Evolutionary conservation across 768 basidiomycete genomes (phyloP).

Genomic region (Hebeloma cylindrosporum): DNA sequence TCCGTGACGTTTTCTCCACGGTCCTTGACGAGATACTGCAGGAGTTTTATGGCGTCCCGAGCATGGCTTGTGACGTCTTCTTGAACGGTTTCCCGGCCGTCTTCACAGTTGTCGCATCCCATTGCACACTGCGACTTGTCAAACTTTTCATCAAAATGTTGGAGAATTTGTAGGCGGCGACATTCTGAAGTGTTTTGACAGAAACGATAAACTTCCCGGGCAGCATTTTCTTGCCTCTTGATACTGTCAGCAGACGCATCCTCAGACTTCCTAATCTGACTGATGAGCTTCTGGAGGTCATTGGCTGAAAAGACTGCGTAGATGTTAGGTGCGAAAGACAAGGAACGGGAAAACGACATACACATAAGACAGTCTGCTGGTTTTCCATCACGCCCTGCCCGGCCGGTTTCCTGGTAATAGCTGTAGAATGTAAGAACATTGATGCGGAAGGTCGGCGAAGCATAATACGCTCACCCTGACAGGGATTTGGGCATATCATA

Average conservation of each 20-base stretch:
- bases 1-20: slow-evolving; percentile 58
- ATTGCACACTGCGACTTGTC: slow-evolving; percentile 60
- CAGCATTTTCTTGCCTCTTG: slow-evolving; percentile 62
- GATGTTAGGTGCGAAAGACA: slow-evolving; percentile 4
- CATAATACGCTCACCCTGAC: slow-evolving; percentile 59
- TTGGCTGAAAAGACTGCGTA: slow-evolving; percentile 59
- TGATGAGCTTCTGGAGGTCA: slow-evolving; percentile 56
- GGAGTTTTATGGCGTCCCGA: slow-evolving; percentile 54
- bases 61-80: slow-evolving; percentile 67
- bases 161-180: slow-evolving; percentile 81
- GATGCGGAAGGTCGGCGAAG: not conserved
- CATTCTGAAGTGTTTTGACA: slow-evolving; percentile 83
- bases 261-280: slow-evolving; percentile 60
- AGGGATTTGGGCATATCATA: slow-evolving; percentile 77
- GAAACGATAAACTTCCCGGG: slow-evolving; percentile 73
- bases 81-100: slow-evolving; percentile 41
- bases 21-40: slow-evolving; percentile 41
- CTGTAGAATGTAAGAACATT: slow-evolving; percentile 34
- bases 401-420: slow-evolving; percentile 95
- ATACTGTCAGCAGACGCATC: slow-evolving; percentile 55
- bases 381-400: slow-evolving; percentile 89
- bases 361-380: slow-evolving; percentile 86
- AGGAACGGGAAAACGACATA: slow-evolving; percentile 36
- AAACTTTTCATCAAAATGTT: slow-evolving; percentile 87
- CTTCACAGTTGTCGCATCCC: slow-evolving; percentile 83